A percentile compares a stretch with the other conserved stretches of the same genome.
These are phyloP conservation scores for Penium margaritaceum DNA, from an alignment of 139 green algal species.

Conservation along the genomic window DNA sequence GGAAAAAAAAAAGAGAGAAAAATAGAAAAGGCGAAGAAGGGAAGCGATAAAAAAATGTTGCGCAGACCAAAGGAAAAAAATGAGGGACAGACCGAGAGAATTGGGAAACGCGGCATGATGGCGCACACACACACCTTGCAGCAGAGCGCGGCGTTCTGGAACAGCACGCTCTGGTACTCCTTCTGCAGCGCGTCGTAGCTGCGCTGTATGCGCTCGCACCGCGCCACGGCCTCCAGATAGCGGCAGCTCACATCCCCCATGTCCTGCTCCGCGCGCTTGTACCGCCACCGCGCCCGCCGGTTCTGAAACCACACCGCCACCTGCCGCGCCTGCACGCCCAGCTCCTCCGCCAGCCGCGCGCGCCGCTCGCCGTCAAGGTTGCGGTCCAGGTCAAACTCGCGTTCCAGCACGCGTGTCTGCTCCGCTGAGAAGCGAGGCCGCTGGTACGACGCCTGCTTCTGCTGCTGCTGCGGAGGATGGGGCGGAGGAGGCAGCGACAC, in stretches of 20 bases:
- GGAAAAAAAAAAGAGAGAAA: no score
- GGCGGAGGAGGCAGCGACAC: no score
- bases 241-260: slow-evolving; percentile 7
- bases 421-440: slow-evolving; percentile 9
- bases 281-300: slow-evolving; percentile 17
- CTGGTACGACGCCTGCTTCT: no score
- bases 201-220: slow-evolving; percentile 22
- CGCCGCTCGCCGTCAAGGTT: slow-evolving; percentile 22
- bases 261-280: slow-evolving; percentile 36
- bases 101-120: no score
- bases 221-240: background rate
- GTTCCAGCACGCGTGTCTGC: slow-evolving; percentile 10
- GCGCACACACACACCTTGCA: background rate
- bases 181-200: background rate
- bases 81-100: no score
- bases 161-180: slow-evolving; percentile 3
- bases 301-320: slow-evolving; percentile 42
- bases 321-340: slow-evolving; percentile 21
- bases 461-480: no score
- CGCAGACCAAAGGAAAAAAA: no score
- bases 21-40: no score
- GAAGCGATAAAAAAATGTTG: no score
- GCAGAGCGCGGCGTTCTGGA: background rate
- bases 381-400: slow-evolving; percentile 13
- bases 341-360: slow-evolving; percentile 1